Base-by-base conservation (phyloP, 345 rosid genomes). In the Reutealis trisperma region DNA sequence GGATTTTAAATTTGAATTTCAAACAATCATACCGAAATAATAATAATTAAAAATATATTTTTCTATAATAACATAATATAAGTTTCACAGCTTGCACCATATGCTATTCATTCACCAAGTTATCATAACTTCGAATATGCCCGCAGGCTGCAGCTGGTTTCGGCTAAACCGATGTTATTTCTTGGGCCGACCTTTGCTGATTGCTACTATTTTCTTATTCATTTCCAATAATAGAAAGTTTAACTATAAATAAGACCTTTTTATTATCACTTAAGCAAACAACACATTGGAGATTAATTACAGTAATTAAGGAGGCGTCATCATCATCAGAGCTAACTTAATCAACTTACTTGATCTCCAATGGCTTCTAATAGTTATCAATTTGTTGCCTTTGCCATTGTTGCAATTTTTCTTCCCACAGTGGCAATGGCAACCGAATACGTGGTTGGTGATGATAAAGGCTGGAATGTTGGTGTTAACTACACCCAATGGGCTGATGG, bases 401-500 rank as follows among this genome's bases (percentile, higher is more conserved):
- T 72, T 2, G 80, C 74, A n/a, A 70, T 79, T 3, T 30, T 78
- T 74, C 71, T 82, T 32, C 85, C 86, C 16, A n/a, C 82, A 14
- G 19, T 79, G 12, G 71, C 80, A 24, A 32, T 71, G 65, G 87
- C 87, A 3, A 77, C 76, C 4, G 79, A 82, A 2, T 66, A 68
- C 45, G 54, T 73, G 14, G 87, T 86, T 25, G 89, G 86, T 4
- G 89, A 76, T 67, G 70, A 58, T 0, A 16, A 52, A 3, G 84
- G 87, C 24, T 86, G 87, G 89, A 84, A 49, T 0, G 5, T 19
- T 12, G 51, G 25, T 14, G 67, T 63, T 27, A 61, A 84, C 70
- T 84, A 82, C 78, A 60, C 74, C 18, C 25, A 60, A 61, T 86
- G 89, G 87, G 83, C 87, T 44, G 42, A 44, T 0, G 81, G 63